A percentile compares a stretch with the other conserved stretches of the same genome.
Evolutionary conservation across 2,329 filamentous ascomycete genomes (phyloP).

Genomic region (Colletotrichum lentis): DNA sequence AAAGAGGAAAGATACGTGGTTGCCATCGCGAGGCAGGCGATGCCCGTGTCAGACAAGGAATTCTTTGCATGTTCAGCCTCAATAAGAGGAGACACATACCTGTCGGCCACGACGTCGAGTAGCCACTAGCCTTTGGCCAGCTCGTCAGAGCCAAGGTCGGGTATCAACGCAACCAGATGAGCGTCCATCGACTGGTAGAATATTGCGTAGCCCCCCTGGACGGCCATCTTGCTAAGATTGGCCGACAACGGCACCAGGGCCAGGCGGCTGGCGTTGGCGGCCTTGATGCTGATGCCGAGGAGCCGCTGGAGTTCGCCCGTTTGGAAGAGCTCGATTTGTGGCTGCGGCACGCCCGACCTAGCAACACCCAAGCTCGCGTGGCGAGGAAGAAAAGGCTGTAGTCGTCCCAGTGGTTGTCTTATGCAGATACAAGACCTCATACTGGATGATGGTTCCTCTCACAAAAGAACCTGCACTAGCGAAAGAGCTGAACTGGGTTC

Average conservation of each 20-base stretch:
- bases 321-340: constrained; percentile 15
- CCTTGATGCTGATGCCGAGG: constrained; percentile 17
- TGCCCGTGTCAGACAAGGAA: constrained; percentile 8
- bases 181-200: constrained; percentile 1
- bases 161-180: background rate
- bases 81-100: background rate
- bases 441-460: no score
- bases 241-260: constrained; percentile 15
- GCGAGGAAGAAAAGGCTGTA: no score
- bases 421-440: no score
- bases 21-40: constrained; percentile 22
- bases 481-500: no score
- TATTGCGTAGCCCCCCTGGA: constrained; percentile 12
- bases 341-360: background rate
- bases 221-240: constrained; percentile 14
- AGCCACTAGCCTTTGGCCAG: constrained; percentile 15
- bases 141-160: background rate
- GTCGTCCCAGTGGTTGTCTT: no score
- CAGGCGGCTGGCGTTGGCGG: background rate
- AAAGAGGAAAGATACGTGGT: background rate
- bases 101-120: constrained; percentile 10
- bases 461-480: no score
- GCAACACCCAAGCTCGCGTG: no score
- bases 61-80: no score
- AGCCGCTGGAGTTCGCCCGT: background rate